These are phyloP conservation scores for Mariannaea sp. DNA, from an alignment of 2,329 filamentous ascomycete species.

Conservation along the genomic window DNA sequence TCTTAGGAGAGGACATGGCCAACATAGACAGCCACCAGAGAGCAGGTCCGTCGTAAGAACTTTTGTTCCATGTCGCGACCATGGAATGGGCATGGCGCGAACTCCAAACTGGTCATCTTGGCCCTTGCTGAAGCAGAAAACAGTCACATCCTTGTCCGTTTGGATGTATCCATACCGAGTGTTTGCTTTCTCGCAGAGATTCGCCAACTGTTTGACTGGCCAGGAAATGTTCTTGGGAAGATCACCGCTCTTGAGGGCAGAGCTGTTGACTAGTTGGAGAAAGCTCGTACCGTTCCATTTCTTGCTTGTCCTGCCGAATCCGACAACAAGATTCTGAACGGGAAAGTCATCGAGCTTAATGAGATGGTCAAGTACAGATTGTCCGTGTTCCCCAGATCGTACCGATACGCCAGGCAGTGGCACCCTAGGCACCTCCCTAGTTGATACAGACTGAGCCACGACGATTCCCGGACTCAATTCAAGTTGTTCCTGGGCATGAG, in stretches of 20 bases:
- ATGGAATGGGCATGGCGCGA: neutral
- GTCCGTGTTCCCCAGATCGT: neutral
- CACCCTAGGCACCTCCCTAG: neutral
- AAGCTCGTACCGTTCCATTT: neutral
- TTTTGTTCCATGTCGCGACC: neutral
- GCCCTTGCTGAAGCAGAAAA: conserved; percentile 20
- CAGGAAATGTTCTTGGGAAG: neutral
- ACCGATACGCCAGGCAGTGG: neutral
- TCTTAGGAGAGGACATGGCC: neutral
- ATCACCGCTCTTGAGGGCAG: no score
- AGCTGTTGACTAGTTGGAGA: neutral
- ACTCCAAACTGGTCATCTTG: neutral
- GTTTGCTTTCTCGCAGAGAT: neutral
- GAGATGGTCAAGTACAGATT: neutral
- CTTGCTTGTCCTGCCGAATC: neutral
- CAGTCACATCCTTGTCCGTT: conserved; percentile 27
- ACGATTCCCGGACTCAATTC: no score
- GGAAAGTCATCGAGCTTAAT: neutral
- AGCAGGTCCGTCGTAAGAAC: neutral
- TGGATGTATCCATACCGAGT: conserved; percentile 21
- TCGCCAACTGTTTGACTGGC: conserved; percentile 16
- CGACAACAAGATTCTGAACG: neutral
- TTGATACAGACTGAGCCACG: no score
- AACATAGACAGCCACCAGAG: neutral
- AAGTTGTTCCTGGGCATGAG: no score